Conservation (phyloP, 2,329 filamentous ascomycete genomes). For the Ceratocystis eucalypticola region DNA sequence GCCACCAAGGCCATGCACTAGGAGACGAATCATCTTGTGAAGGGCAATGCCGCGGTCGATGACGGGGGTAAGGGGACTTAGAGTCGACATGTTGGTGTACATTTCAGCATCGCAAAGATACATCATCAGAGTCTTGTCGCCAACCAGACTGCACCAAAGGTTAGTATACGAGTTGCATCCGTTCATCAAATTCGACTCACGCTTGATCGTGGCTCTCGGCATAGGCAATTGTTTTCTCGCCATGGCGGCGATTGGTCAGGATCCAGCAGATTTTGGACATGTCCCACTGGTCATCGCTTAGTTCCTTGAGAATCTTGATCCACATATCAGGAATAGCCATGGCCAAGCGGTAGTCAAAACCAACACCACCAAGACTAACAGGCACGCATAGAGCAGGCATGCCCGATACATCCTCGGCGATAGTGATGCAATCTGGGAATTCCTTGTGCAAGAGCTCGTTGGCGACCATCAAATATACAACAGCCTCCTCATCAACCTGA, state of each 20-base stretch:
- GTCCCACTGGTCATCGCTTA: constrained; percentile 83
- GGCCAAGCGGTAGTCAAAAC: constrained; percentile 91
- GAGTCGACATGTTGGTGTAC: constrained; percentile 91
- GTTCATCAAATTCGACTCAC: constrained; percentile 39
- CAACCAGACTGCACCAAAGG: constrained; percentile 54
- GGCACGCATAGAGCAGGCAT: constrained; percentile 95
- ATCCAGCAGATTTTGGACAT: constrained; percentile 75
- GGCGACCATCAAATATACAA: constrained; percentile 89
- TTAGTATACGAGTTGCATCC: constrained; percentile 19
- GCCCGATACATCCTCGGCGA: constrained; percentile 93
- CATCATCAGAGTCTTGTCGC: constrained; percentile 95
- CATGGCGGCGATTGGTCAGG: constrained; percentile 80
- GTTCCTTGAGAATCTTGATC: constrained; percentile 96
- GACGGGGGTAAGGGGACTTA: constrained; percentile 70
- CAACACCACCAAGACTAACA: constrained; percentile 74
- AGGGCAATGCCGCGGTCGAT: constrained; percentile 85
- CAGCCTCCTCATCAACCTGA: constrained; percentile 79
- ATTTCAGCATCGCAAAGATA: constrained; percentile 94
- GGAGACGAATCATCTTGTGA: constrained; percentile 93
- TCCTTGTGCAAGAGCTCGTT: constrained; percentile 91
- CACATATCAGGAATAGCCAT: constrained; percentile 99
- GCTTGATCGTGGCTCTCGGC: constrained; percentile 96
- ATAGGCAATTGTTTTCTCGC: constrained; percentile 97
- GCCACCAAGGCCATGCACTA: constrained; percentile 82
- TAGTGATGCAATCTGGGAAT: constrained; percentile 76